Evolutionary conservation across 768 basidiomycete genomes (phyloP), one percentile per base, ranked within the genome.

Genomic region (Mycena alexandri): DNA sequence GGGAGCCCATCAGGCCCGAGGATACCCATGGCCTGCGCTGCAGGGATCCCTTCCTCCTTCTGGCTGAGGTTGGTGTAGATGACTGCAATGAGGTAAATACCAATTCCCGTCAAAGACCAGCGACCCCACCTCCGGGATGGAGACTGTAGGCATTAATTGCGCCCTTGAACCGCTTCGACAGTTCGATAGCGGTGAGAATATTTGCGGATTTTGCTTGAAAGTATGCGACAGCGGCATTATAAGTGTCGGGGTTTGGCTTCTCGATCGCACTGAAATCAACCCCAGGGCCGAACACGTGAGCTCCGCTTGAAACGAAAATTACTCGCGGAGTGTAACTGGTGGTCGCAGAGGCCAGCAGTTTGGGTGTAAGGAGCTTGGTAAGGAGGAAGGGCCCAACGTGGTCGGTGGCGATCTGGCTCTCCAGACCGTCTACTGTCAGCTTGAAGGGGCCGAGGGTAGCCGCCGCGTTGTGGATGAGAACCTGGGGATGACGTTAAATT

Each of bases 401-500:
- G 22, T 48, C 47, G 11, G 47, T 24, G n/a, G n/a, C 47, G 7
- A 48, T 48, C 47, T 48, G 47, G 47, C 47, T 48, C 47, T 48
- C 47, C 3, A 48, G 22, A 4, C 47, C 47, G 22, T 48, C 47
- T 4, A 22, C 21, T 2, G 47, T 48, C 4, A 48, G n/a, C 22
- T 24, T 48, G 47, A 48, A 48, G 47, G 47, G 47, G 4, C n/a
- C 21, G 10, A 48, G n/a, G 47, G 47, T 10, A 24, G 47, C 47
- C 3, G 47, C 47, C 11, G 47, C 47, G 24, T 48, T 48, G 22
- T 48, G 47, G 47, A 48, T 50, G 24, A 64, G 38, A 2, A 64
- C 54, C 54, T 64, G n/a, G 19, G 34, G 6, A 19, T n/a, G 2
- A 5, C n/a, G 5, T 24, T 51, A 3, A 29, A 29, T 5, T 24